These are phyloP conservation scores for Fusarium pseudoanthophilum DNA, from an alignment of 2,329 filamentous ascomycete species.

Conservation along the genomic window DNA sequence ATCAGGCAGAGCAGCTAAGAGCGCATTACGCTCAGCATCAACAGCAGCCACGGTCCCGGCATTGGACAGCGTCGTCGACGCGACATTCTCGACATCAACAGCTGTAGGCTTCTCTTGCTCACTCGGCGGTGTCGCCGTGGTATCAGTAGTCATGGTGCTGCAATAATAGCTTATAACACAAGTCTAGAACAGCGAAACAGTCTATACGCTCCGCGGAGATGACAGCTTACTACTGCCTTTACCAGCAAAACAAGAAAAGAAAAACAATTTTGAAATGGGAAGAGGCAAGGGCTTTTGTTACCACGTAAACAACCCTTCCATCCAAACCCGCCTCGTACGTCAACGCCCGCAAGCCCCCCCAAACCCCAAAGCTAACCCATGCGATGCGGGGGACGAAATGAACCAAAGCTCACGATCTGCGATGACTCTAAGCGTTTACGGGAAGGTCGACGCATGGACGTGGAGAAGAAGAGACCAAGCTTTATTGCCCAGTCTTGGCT, in stretches of 20 bases:
- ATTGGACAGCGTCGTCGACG: neutral
- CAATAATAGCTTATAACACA: neutral
- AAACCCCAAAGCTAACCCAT: slow-evolving; percentile 9
- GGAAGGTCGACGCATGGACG: slow-evolving; percentile 26
- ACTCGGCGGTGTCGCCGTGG: slow-evolving; percentile 24
- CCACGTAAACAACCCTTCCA: neutral
- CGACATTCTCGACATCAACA: slow-evolving; percentile 30
- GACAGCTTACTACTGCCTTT: neutral
- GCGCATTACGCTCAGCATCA: slow-evolving; percentile 44
- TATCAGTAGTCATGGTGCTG: slow-evolving; percentile 30
- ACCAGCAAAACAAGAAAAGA: neutral
- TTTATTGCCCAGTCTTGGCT: slow-evolving; percentile 11
- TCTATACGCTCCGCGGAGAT: neutral
- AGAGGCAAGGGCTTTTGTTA: slow-evolving; percentile 19
- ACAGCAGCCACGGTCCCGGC: slow-evolving; percentile 3
- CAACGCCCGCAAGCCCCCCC: slow-evolving; percentile 15
- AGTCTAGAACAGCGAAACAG: neutral
- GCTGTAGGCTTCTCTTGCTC: slow-evolving; percentile 28
- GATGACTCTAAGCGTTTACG: slow-evolving; percentile 28
- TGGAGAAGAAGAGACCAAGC: slow-evolving; percentile 22
- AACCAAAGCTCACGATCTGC: slow-evolving; percentile 19
- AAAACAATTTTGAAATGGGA: neutral
- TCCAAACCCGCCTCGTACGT: slow-evolving; percentile 1
- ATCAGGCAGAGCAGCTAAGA: slow-evolving; percentile 46
- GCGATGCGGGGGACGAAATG: slow-evolving; percentile 24